These are phyloP conservation scores for Penicillium nucicola DNA, from an alignment of 495 filamentous ascomycete genomes.

Conservation along the genomic window DNA sequence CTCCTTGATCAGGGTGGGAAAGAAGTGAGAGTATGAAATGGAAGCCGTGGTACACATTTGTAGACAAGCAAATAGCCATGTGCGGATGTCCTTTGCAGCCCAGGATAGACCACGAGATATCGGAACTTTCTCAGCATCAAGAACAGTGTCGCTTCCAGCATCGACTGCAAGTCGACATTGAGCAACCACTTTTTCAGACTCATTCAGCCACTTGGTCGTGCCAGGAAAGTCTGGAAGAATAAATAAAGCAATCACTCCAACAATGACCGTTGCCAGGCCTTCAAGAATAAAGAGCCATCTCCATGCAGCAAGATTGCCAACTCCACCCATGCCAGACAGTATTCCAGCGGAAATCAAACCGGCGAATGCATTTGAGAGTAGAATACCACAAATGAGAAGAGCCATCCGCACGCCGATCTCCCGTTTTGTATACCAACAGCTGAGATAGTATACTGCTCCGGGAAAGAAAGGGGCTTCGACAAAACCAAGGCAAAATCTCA, in stretches of 20 bases:
- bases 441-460: slow-evolving; percentile 58
- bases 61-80: slow-evolving; percentile 11
- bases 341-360: slow-evolving; percentile 52
- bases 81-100: slow-evolving; percentile 8
- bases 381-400: slow-evolving; percentile 53
- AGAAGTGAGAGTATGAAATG: slow-evolving; percentile 14
- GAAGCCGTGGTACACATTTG: slow-evolving; percentile 13
- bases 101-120: slow-evolving; percentile 5
- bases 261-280: slow-evolving; percentile 51
- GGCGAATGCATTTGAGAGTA: slow-evolving; percentile 62
- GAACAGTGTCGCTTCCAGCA: slow-evolving; percentile 60
- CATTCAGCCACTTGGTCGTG: slow-evolving; percentile 65
- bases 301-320: slow-evolving; percentile 56
- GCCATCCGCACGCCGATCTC: slow-evolving; percentile 57
- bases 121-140: slow-evolving; percentile 14
- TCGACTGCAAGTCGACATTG: slow-evolving; percentile 65
- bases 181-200: slow-evolving; percentile 60
- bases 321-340: slow-evolving; percentile 40
- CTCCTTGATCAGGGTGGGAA: slow-evolving; percentile 16
- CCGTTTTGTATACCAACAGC: slow-evolving; percentile 58
- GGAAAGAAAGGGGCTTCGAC: slow-evolving; percentile 53
- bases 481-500: slow-evolving; percentile 55
- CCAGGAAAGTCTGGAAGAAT: slow-evolving; percentile 69
- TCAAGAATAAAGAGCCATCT: slow-evolving; percentile 68
- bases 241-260: slow-evolving; percentile 52